Conservation (phyloP, 148 eudicot species). For the Cornus florida region DNA sequence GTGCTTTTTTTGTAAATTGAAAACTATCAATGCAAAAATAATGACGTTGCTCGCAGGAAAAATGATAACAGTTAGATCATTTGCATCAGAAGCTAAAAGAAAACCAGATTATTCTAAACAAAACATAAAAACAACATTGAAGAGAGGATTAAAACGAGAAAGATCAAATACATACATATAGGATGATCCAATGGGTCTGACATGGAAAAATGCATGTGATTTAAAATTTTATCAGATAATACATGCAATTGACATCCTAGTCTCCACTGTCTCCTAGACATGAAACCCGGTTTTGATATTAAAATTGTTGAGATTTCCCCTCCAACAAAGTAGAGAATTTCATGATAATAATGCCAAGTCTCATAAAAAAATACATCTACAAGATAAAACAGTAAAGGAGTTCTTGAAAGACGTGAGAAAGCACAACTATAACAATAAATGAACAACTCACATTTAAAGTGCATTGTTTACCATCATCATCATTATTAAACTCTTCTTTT, state of each 20-base stretch:
- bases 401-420: constrained; percentile 6
- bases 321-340: neutral
- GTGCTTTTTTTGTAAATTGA: no score
- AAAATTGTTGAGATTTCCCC: neutral
- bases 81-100: constrained; percentile 1
- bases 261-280: neutral
- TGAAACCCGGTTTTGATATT: neutral
- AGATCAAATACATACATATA: no score
- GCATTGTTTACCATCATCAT: constrained; percentile 16
- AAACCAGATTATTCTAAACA: neutral
- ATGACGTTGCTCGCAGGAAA: no score
- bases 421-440: neutral
- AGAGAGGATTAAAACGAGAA: no score
- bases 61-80: neutral
- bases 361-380: neutral
- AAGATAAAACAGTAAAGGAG: neutral
- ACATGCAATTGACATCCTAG: neutral
- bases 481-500: constrained; percentile 25
- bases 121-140: no score
- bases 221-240: neutral
- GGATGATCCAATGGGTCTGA: no score
- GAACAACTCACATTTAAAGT: constrained; percentile 37
- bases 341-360: neutral
- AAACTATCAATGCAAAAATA: neutral
- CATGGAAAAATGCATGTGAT: neutral